Percentiles rank a stretch among this genome's conserved stretches.
Evolutionary conservation across 352 stramenopile genomes (phyloP).

Genomic region (Pythium monospermum): DNA sequence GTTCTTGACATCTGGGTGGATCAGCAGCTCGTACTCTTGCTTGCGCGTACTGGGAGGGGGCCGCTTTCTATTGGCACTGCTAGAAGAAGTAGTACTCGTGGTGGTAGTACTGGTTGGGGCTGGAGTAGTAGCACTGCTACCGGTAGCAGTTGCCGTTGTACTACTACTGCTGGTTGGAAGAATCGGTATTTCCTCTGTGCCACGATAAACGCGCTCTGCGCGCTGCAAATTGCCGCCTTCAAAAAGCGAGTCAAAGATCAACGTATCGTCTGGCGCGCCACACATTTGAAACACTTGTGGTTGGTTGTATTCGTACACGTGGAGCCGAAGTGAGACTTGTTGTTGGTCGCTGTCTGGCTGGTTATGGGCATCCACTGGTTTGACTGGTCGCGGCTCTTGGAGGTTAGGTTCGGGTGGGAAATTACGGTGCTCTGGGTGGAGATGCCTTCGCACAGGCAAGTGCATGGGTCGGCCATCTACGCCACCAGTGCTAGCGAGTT

Average conservation of each 20-base stretch:
- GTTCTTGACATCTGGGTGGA: conserved; percentile 85
- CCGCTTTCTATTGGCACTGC: no score
- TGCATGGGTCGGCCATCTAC: conserved; percentile 32
- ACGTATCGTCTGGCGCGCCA: conserved; percentile 37
- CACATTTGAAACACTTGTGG: conserved; percentile 31
- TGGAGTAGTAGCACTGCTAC: no score
- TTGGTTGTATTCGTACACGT: conserved; percentile 77
- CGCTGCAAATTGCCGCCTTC: conserved; percentile 89
- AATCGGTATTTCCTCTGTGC: no score
- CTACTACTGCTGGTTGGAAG: no score
- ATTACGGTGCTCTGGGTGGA: conserved; percentile 15
- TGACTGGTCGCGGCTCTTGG: conserved; percentile 31
- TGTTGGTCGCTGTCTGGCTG: conserved; percentile 28
- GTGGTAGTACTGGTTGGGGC: no score
- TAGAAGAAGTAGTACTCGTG: no score
- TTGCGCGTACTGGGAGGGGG: conserved; percentile 25
- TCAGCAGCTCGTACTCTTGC: conserved; percentile 91
- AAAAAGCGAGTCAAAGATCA: conserved; percentile 91
- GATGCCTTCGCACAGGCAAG: conserved; percentile 43
- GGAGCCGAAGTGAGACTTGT: conserved; percentile 26
- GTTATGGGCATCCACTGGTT: conserved; percentile 32
- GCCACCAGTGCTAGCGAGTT: conserved; percentile 35
- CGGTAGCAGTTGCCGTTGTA: no score
- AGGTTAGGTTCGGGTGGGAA: conserved; percentile 39
- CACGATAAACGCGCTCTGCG: conserved; percentile 70